phyloP scores from a whole-genome alignment of 805 yeast species.

The Schwanniomyces yamadae region DNA sequence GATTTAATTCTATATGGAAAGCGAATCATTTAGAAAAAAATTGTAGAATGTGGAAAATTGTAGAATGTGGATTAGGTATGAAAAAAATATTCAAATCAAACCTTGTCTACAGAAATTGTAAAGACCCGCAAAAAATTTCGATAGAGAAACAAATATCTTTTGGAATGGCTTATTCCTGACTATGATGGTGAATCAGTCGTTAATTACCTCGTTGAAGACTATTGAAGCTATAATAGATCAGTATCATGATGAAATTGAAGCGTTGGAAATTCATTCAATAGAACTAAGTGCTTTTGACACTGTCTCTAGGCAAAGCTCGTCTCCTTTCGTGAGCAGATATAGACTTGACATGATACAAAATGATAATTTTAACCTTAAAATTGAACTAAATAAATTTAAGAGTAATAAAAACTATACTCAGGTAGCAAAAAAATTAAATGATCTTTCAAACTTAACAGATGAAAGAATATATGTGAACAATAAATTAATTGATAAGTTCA shows the following conservation, averaged over 20 bases:
- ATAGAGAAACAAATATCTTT: neutral
- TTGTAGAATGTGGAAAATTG: too few species aligned
- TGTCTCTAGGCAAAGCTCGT: slow-evolving; percentile 6
- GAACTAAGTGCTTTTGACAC: too few species aligned
- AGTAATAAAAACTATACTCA: slow-evolving; percentile 12
- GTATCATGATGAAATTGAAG: slow-evolving; percentile 15
- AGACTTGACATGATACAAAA: slow-evolving; percentile 17
- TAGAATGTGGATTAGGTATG: too few species aligned
- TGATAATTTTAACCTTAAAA: slow-evolving; percentile 12
- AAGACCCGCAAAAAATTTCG: neutral
- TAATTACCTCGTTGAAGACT: slow-evolving; percentile 11
- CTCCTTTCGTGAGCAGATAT: slow-evolving; percentile 22
- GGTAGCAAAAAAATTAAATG: slow-evolving; percentile 12
- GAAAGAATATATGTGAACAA: slow-evolving; percentile 20
- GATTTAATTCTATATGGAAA: neutral
- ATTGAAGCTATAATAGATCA: slow-evolving; percentile 21
- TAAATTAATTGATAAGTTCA: slow-evolving; percentile 12
- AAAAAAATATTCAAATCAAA: neutral
- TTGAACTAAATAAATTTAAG: slow-evolving; percentile 8
- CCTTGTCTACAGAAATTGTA: neutral
- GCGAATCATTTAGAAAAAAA: neutral
- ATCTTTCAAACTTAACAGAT: slow-evolving; percentile 18
- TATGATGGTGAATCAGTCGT: slow-evolving; percentile 3
- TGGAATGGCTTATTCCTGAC: neutral
- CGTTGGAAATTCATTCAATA: slow-evolving; percentile 7